phyloP scores from a whole-genome alignment of 148 eudicot species.

The Heliamphora exappendiculata region DNA sequence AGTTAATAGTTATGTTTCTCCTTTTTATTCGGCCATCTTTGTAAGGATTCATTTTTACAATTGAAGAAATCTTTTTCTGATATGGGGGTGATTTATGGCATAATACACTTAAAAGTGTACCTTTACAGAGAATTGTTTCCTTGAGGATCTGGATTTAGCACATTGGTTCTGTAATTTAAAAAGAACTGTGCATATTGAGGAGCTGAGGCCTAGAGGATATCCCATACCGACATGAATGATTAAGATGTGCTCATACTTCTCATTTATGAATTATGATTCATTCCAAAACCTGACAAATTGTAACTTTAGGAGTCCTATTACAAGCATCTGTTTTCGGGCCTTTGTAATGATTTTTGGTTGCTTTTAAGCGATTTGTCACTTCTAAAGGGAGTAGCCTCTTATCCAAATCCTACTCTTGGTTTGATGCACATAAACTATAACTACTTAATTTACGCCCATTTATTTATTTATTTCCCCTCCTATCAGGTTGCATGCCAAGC shows the following conservation, averaged over 20 bases:
- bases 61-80: background rate
- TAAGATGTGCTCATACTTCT: background rate
- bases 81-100: too few relatives aligned
- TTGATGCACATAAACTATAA: background rate
- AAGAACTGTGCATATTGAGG: background rate
- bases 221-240: background rate
- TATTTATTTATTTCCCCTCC: background rate
- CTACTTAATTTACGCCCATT: background rate
- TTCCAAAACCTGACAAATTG: background rate
- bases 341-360: background rate
- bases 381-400: background rate
- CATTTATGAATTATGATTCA: background rate
- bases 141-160: background rate
- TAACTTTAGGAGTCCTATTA: background rate
- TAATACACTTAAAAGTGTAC: background rate
- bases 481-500: conserved; percentile 77
- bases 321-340: background rate
- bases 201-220: background rate
- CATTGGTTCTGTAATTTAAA: background rate
- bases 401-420: background rate
- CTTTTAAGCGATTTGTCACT: background rate
- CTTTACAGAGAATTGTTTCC: background rate
- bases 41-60: background rate
- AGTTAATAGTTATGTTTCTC: background rate
- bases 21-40: background rate